Evolutionary conservation across 306 rosid genomes (phyloP).

Genomic region (Inga laurina): DNA sequence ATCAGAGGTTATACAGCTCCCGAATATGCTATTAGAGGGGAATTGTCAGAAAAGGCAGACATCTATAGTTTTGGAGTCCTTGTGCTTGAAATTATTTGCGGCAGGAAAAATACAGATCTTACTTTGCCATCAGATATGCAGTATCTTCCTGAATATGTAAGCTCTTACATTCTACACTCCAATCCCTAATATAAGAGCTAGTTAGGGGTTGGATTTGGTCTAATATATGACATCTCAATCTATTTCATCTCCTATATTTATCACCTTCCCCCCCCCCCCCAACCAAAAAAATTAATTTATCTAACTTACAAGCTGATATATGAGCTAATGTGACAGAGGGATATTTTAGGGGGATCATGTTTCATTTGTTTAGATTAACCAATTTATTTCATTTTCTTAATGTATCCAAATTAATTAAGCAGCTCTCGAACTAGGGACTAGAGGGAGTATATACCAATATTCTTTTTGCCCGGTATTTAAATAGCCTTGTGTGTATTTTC

Average conservation of each 20-base stretch:
- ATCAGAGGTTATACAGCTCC: constrained; percentile 91
- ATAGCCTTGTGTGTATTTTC: background rate
- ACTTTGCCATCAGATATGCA: constrained; percentile 76
- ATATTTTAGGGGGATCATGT: too few relatives aligned
- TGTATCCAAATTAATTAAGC: too few relatives aligned
- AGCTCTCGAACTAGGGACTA: too few relatives aligned
- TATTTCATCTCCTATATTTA: background rate
- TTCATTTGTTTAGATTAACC: too few relatives aligned
- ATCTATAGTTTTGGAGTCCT: constrained; percentile 95
- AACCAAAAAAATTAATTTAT: too few relatives aligned
- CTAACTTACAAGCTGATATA: too few relatives aligned
- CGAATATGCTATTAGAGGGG: constrained; percentile 91
- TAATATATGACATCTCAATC: too few relatives aligned
- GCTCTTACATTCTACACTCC: background rate
- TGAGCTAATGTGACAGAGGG: too few relatives aligned
- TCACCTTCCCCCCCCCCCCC: background rate
- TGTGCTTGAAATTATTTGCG: constrained; percentile 77
- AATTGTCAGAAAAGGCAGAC: constrained; percentile 86
- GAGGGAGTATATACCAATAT: background rate
- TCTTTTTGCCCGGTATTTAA: background rate
- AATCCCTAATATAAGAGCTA: background rate
- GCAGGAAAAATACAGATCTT: constrained; percentile 82
- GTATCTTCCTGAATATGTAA: constrained; percentile 88
- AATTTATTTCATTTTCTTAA: too few relatives aligned
- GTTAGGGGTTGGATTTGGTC: background rate